Base-by-base conservation (phyloP, 2,329 filamentous ascomycete genomes). In the Aspergillus sp. region DNA sequence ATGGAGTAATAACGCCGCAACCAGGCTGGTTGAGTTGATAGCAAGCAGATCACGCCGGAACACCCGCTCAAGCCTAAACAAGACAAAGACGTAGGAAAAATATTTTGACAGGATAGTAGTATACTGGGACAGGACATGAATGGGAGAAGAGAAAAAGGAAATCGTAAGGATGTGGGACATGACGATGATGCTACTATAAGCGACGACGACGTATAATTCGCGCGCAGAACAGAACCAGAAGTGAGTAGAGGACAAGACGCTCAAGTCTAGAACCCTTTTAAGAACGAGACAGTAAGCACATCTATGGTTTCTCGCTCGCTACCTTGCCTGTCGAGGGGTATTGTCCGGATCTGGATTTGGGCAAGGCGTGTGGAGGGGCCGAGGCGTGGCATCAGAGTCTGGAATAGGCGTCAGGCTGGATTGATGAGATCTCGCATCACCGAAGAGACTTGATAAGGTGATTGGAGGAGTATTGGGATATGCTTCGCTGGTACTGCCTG, bases 341-440 rank as follows among this genome's bases (percentile, higher is more conserved):
- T 66, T 51, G 34, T 72, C 73, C 2, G 66, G 46, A 47, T 73
- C 71, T 17, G 68, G 59, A 31, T 59, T 63, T 2, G 71, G 69
- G 1, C 71, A 71, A 31, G 72, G 73, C 2, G 68, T 69, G 59
- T 75, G 72, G 30, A 70, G 54, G 47, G 74, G 73, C 25, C 73
- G 73, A 34, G 74, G 74, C 4, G 74, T 76, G 15, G 73, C 71
- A 54, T 76, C 73, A 7, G 74, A 66, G 51, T 76, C 73, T 1
- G 67, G 66, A 7, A 66, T 71, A 13, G 65, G 68, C 15, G 52
- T 38, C 28, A 72, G 66, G 22, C 59, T 50, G 15, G 67, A 59
- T 15, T 75, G 69, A 19, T 53, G 28, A 3, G 67, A 63, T 23
- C 54, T 58, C 7, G 50, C 23, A 15, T 69, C 67, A 19, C 60